Evolutionary conservation across 106 monocot genomes (phyloP).

Genomic region (Posidonia australis): DNA sequence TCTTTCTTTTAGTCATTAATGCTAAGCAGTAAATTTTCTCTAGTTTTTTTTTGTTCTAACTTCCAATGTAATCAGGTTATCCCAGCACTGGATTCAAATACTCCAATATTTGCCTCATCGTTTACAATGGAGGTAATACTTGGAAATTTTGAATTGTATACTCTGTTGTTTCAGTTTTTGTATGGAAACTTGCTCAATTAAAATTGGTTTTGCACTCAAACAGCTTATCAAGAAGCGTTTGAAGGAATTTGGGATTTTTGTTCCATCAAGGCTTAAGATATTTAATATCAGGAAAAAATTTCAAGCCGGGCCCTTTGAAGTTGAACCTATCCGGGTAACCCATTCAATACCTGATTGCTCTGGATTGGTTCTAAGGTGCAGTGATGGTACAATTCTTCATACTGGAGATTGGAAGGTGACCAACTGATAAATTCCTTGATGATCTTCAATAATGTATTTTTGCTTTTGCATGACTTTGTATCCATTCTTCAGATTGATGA

Average conservation of each 20-base stretch:
- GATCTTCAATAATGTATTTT: neutral
- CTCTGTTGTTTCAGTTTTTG: neutral
- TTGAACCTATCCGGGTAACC: constrained; percentile 96
- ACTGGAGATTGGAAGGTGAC: constrained; percentile 99
- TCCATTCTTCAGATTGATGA: constrained; percentile 70
- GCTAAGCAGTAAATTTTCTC: too few species aligned
- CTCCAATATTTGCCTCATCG: constrained; percentile 92
- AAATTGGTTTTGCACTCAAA: neutral
- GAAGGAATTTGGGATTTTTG: constrained; percentile 90
- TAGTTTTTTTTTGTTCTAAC: constrained; percentile 2
- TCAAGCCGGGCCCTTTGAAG: constrained; percentile 93
- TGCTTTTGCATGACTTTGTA: neutral
- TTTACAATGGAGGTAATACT: constrained; percentile 91
- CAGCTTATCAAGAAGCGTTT: constrained; percentile 98
- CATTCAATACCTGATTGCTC: constrained; percentile 99
- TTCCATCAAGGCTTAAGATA: constrained; percentile 75
- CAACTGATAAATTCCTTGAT: too few species aligned
- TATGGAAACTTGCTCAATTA: neutral
- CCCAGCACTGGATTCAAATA: constrained; percentile 83
- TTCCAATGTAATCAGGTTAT: constrained; percentile 56
- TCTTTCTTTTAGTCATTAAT: too few species aligned
- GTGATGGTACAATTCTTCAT: constrained; percentile 93
- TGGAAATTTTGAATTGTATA: constrained; percentile 1
- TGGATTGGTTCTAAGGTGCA: constrained; percentile 87
- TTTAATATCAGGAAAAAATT: constrained; percentile 73